Evolutionary conservation across 352 stramenopile species (phyloP).

Genomic region (Globisporangium orthogonon): DNA sequence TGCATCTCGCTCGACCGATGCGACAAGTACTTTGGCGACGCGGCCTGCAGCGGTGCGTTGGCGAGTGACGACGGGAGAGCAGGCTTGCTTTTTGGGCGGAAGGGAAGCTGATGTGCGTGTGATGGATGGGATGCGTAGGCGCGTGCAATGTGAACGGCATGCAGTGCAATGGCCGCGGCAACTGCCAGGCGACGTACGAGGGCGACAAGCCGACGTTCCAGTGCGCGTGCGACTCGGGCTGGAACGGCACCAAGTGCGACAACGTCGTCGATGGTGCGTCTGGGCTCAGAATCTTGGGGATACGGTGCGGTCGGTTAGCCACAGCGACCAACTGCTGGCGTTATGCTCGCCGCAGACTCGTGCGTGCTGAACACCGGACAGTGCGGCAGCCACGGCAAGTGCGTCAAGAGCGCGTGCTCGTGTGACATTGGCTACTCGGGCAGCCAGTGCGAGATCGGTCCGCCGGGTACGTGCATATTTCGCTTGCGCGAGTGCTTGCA

Average conservation of each 20-base stretch:
- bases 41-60: conserved; percentile 48
- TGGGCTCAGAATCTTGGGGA: too few relatives aligned
- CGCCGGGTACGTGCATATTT: conserved; percentile 16
- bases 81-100: too few relatives aligned
- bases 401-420: conserved; percentile 25
- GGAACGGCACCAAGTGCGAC: conserved; percentile 59
- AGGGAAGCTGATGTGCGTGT: background rate
- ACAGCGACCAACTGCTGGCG: too few relatives aligned
- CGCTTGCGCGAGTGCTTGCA: too few relatives aligned
- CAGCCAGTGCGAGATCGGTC: conserved; percentile 40
- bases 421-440: conserved; percentile 37
- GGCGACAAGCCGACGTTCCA: conserved; percentile 33
- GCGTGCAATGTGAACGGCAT: conserved; percentile 33
- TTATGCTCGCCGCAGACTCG: conserved; percentile 15
- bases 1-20: conserved; percentile 73
- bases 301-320: too few relatives aligned
- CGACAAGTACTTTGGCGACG: conserved; percentile 54
- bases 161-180: conserved; percentile 67
- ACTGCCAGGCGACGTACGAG: conserved; percentile 33
- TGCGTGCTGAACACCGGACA: conserved; percentile 35
- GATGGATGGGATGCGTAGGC: conserved; percentile 8
- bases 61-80: too few relatives aligned
- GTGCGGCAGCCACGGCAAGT: conserved; percentile 40
- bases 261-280: conserved; percentile 39
- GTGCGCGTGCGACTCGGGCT: conserved; percentile 64